A percentile compares a stretch with the other conserved stretches of the same genome.
Evolutionary conservation across 108 stramenopile species (phyloP).

Genomic region (Nitzschia putrida): DNA sequence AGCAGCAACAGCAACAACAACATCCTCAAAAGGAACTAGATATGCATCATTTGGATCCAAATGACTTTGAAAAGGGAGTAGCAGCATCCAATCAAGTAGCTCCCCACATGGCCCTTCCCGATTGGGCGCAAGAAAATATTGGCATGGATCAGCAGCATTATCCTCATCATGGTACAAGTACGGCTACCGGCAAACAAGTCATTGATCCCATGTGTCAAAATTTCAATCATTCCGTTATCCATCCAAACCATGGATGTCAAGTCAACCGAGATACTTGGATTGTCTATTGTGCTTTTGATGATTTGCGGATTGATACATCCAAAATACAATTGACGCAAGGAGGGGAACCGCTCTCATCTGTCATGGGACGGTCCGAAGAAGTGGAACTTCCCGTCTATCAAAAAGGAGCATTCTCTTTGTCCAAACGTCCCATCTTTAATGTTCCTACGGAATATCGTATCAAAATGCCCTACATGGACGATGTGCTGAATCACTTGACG

Average conservation of each 20-base stretch:
- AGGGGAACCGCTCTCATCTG: slow-evolving; percentile 26
- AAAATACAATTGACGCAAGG: slow-evolving; percentile 20
- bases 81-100: no score
- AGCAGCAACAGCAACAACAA: no score
- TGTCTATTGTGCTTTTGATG: slow-evolving; percentile 29
- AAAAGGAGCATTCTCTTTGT: slow-evolving; percentile 33
- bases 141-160: no score
- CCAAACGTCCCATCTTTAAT: slow-evolving; percentile 12
- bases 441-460: slow-evolving; percentile 12
- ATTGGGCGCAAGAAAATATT: no score
- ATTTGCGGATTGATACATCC: slow-evolving; percentile 26
- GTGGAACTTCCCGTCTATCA: slow-evolving; percentile 30
- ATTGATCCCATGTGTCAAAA: background rate
- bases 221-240: slow-evolving; percentile 31
- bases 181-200: background rate
- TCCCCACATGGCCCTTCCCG: no score
- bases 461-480: slow-evolving; percentile 23
- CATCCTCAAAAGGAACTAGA: no score
- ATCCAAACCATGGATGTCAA: slow-evolving; percentile 36
- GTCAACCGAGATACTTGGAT: slow-evolving; percentile 20
- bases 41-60: no score
- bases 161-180: no score
- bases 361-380: slow-evolving; percentile 38
- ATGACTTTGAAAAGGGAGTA: no score
- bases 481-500: slow-evolving; percentile 28